Percentiles rank a stretch among this genome's conserved stretches.
These are phyloP conservation scores for Wilcoxina mikolae DNA, from an alignment of 495 filamentous ascomycete genomes.

Conservation along the genomic window DNA sequence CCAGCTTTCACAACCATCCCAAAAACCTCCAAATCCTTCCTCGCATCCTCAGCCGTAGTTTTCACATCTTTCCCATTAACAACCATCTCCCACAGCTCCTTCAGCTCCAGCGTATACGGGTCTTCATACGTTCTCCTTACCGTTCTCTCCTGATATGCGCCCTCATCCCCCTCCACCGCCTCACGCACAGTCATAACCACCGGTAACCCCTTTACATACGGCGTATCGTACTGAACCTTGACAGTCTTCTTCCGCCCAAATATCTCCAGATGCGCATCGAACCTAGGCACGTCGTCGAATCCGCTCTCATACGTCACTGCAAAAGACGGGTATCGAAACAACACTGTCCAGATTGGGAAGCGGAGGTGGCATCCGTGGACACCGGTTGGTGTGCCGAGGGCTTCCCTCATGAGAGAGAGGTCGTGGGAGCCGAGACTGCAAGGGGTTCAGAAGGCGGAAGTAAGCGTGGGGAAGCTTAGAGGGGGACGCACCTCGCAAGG, in stretches of 20 bases:
- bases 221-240: conserved; percentile 38
- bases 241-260: conserved; percentile 39
- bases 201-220: conserved; percentile 36
- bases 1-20: conserved; percentile 23
- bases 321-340: conserved; percentile 35
- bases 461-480: neutral
- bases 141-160: conserved; percentile 29
- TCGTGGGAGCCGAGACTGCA: conserved; percentile 39
- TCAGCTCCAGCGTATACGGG: conserved; percentile 38
- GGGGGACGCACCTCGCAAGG: neutral
- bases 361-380: conserved; percentile 36
- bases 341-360: conserved; percentile 36
- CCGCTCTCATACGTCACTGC: conserved; percentile 43
- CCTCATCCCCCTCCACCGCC: conserved; percentile 27
- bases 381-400: conserved; percentile 34
- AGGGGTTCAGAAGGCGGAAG: neutral
- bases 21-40: conserved; percentile 37
- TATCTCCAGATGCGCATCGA: conserved; percentile 43
- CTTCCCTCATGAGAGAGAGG: conserved; percentile 42
- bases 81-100: conserved; percentile 36
- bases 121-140: conserved; percentile 37
- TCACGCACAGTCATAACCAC: conserved; percentile 39
- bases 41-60: conserved; percentile 38
- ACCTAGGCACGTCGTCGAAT: conserved; percentile 38
- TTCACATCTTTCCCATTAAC: conserved; percentile 33